A percentile compares a stretch with the other conserved stretches of the same genome.
These are phyloP conservation scores for Rhizopus arrhizus DNA, from an alignment of 371 early-diverging fungal species.

Conservation along the genomic window DNA sequence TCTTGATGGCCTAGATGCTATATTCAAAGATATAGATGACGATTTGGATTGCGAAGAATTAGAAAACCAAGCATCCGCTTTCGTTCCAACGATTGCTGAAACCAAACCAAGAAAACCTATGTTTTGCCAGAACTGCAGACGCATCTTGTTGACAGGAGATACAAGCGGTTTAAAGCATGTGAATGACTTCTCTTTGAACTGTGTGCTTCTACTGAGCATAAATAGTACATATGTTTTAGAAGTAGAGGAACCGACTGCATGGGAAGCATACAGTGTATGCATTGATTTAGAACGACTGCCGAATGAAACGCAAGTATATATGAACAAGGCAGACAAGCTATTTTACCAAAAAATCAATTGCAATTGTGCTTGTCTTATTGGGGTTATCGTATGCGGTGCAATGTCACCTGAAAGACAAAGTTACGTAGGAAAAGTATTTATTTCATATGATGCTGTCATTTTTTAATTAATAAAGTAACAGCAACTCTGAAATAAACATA, in stretches of 20 bases:
- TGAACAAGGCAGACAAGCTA: slow-evolving; percentile 9
- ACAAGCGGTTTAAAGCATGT: neutral
- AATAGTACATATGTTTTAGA: neutral
- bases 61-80: neutral
- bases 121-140: neutral
- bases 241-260: slow-evolving; percentile 1
- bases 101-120: neutral
- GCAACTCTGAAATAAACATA: too few relatives aligned
- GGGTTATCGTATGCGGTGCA: slow-evolving; percentile 14
- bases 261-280: slow-evolving; percentile 10
- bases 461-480: too few relatives aligned
- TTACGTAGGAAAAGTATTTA: slow-evolving; percentile 17
- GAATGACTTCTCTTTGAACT: neutral
- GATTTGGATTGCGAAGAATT: neutral
- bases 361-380: slow-evolving; percentile 3
- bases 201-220: neutral
- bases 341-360: slow-evolving; percentile 11
- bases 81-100: neutral
- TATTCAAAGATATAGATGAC: neutral
- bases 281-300: slow-evolving; percentile 8
- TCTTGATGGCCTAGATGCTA: neutral
- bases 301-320: slow-evolving; percentile 2
- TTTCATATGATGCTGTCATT: slow-evolving; percentile 3
- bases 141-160: neutral
- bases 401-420: neutral